Conservation (phyloP, 176 grass and related monocot genomes). For the Urochloa ruziziensis region DNA sequence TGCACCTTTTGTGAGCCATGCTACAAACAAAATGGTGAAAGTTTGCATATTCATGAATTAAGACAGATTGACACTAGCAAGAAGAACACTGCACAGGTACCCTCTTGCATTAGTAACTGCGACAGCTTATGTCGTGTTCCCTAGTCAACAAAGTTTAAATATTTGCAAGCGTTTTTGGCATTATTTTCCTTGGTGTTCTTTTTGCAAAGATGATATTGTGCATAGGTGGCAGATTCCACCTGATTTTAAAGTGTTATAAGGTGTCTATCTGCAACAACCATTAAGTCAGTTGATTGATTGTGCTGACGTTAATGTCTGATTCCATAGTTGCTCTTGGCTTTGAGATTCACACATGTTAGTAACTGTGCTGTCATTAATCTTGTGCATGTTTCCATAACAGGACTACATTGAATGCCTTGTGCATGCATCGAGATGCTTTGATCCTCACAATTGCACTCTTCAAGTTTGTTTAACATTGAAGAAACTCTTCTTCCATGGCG, state of each 20-base stretch:
- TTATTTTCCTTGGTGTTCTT: background rate
- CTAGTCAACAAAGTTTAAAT: background rate
- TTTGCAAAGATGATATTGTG: background rate
- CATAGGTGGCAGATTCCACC: background rate
- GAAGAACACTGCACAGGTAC: conserved; percentile 38
- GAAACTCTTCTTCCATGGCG: conserved; percentile 72
- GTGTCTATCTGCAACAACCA: background rate
- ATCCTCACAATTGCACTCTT: conserved; percentile 42
- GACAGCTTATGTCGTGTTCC: conserved; percentile 1
- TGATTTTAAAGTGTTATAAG: background rate
- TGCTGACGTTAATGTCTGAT: background rate
- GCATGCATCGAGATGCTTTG: conserved; percentile 67
- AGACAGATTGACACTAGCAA: conserved; percentile 28
- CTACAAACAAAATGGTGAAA: conserved; percentile 58
- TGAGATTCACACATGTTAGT: background rate
- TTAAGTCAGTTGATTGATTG: background rate
- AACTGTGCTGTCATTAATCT: background rate
- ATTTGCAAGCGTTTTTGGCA: background rate
- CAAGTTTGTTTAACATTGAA: conserved; percentile 57
- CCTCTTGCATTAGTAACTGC: background rate
- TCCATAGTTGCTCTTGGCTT: conserved; percentile 14
- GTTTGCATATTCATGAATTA: conserved; percentile 69
- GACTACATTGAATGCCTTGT: conserved; percentile 57
- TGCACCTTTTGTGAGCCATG: conserved; percentile 71
- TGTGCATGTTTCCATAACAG: conserved; percentile 50